Conservation (phyloP, 371 early-diverging fungal genomes). For the Thermomucor indicae-seudaticae region DNA sequence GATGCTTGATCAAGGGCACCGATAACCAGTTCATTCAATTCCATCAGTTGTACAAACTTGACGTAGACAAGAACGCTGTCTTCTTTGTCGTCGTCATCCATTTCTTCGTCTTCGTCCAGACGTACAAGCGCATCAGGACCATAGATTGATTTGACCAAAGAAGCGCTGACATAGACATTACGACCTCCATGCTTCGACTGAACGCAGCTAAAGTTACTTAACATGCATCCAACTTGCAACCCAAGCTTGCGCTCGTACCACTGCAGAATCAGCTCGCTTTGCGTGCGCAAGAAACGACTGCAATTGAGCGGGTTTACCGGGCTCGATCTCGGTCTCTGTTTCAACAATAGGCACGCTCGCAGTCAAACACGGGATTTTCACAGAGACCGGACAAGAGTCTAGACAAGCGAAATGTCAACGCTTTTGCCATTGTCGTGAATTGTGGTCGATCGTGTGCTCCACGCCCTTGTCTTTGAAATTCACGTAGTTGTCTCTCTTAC, state of each 20-base stretch:
- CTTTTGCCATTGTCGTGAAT: too few relatives aligned
- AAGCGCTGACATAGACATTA: constrained; percentile 17
- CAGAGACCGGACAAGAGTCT: constrained; percentile 8
- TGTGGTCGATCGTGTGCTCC: too few relatives aligned
- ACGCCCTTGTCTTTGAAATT: too few relatives aligned
- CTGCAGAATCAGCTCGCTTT: not conserved
- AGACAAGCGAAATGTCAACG: too few relatives aligned
- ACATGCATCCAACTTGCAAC: not conserved
- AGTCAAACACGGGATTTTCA: constrained; percentile 13
- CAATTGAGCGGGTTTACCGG: not conserved
- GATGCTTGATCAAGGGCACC: constrained; percentile 55
- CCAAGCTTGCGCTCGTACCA: not conserved
- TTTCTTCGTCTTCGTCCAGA: constrained; percentile 29
- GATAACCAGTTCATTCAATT: constrained; percentile 61
- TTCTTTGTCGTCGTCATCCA: constrained; percentile 16
- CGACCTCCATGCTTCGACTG: not conserved
- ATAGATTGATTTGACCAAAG: constrained; percentile 27
- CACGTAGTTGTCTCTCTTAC: too few relatives aligned
- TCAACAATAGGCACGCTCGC: constrained; percentile 2
- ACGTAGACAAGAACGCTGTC: constrained; percentile 17
- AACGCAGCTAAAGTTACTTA: too few relatives aligned
- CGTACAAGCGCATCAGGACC: constrained; percentile 27
- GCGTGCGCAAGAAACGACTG: constrained; percentile 14
- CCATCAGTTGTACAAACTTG: constrained; percentile 47
- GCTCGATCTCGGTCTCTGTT: not conserved